Evolutionary conservation across 495 filamentous ascomycete species (phyloP).

Genomic region (Penicillium canariense): DNA sequence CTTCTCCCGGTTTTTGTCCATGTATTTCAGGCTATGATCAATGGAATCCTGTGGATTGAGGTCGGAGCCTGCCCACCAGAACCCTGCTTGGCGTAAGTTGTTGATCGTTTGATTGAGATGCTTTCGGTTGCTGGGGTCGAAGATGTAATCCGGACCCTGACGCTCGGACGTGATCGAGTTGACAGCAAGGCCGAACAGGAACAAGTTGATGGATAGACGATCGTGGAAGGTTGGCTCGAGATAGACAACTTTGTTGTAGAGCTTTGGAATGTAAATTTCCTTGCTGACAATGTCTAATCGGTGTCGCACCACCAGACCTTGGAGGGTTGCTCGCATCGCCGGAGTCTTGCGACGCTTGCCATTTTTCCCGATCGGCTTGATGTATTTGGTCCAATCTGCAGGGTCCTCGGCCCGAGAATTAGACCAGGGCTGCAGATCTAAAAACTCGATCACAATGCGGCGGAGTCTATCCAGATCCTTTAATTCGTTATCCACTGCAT

Average conservation of each 20-base stretch:
- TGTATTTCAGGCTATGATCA: slow-evolving; percentile 61
- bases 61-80: slow-evolving; percentile 83
- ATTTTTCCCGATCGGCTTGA: slow-evolving; percentile 61
- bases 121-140: slow-evolving; percentile 67
- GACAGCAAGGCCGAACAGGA: slow-evolving; percentile 73
- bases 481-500: slow-evolving; percentile 51
- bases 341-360: slow-evolving; percentile 53
- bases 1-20: slow-evolving; percentile 49
- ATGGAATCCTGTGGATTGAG: slow-evolving; percentile 61
- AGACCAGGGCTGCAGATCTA: slow-evolving; percentile 77
- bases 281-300: slow-evolving; percentile 62
- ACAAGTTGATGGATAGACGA: slow-evolving; percentile 78
- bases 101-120: slow-evolving; percentile 62
- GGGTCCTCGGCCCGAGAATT: slow-evolving; percentile 48
- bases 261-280: slow-evolving; percentile 62
- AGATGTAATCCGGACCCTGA: slow-evolving; percentile 82
- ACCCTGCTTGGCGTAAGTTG: slow-evolving; percentile 83
- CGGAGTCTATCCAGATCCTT: slow-evolving; percentile 77
- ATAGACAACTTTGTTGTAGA: slow-evolving; percentile 68
- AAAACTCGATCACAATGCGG: slow-evolving; percentile 63
- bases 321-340: slow-evolving; percentile 67
- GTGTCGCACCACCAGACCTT: slow-evolving; percentile 80
- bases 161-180: slow-evolving; percentile 91
- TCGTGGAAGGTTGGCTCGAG: slow-evolving; percentile 83
- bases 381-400: slow-evolving; percentile 70